Evolutionary conservation across 208 protist genomes (phyloP), one percentile per base, ranked within the genome.

Genomic region (Leishmania martiniquensis): DNA sequence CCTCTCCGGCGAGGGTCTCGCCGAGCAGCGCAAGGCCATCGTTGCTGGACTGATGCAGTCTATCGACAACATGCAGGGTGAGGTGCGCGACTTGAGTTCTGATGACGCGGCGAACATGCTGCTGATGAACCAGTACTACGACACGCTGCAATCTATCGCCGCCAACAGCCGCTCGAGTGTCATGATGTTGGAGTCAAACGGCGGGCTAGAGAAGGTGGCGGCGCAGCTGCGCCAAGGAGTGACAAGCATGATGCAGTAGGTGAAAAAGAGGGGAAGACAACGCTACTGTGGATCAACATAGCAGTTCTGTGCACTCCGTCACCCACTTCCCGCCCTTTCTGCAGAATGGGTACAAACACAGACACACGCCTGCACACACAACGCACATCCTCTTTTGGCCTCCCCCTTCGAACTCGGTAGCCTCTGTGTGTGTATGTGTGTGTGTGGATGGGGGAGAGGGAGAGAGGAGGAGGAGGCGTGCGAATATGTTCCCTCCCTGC

Each of bases 61-160:
- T 12, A 84, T 92, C 32, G 84, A 86, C 17, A 71, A 80, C 17
- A 76, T 95, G 25, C 83, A 79, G 29, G 74, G 75, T 9, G 85
- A 91, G 47, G 87, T 95, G 55, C 87, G 62, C 20, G 85, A 77
- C 29, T 63, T 95, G 3, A 87, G 68, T 45, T 67, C 80, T 22
- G 80, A 85, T 9, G 90, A 94, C 57, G 90, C 89, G 49, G 87
- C 91, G 52, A 91, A 91, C 51, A 84, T 96, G 86, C 80, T 95
- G 17, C 55, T 95, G 29, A 87, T 96, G 85, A 95, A 91, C 76
- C 87, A 95, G 84, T 96, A 96, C 90, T 95, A 91, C 79, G 90
- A 95, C 78, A 95, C 89, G 7, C 70, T 94, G 71, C 82, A 91
- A 78, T 78, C 77, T 12, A 85, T 96, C 45, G 85, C 86, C 44